Evolutionary conservation across 2,329 filamentous ascomycete genomes (phyloP), one percentile per base, ranked within the genome.

Genomic region (Pleoardoris graminearum): DNA sequence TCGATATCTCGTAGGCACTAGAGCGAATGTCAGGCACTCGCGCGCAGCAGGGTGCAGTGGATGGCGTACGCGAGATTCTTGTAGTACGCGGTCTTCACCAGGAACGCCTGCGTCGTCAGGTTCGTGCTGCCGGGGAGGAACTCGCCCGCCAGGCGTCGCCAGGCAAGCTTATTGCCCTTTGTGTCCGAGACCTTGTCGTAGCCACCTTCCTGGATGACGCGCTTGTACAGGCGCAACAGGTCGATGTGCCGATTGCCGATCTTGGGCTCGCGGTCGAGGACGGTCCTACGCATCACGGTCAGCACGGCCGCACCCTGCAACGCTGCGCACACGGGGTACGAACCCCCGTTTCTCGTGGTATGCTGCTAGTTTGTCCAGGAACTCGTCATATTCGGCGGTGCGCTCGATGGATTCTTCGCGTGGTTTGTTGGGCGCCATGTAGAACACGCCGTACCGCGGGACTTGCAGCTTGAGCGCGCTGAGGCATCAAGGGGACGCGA

Each of bases 61-160:
- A 36, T 42, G 17, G 55, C 79, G 53, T 70, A 81, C 78, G 88
- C 88, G 38, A 96, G 82, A 65, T 93, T 91, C 73, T 91, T 92
- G 79, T 95, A 95, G 77, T 94, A 96, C 57, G 89, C 86, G 50
- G 89, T 88, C 76, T 96, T 96, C 50, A 96, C 79, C 53, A 88
- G 83, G 75, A 95, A 96, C 12, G 90, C 91, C 53, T 91, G 85
- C n/a, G 90, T 90, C 6, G 90, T 83, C 54, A 90, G 85, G 68
- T 93, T 91, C 65, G 83, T 81, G 50, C 85, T 86, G 67, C 85
- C 85, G 58, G 92, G 83, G 44, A 89, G 85, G 51, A 96, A 87
- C 63, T 91, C 86, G 48, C 86, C 81, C 11, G 88, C 89, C 64
- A 96, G 82, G 63, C 85, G 85, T 58, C 90, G 84, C 91, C 91